Percentiles rank a stretch among this genome's conserved stretches.
Conservation (phyloP, 1,284 basidiomycete genomes). For the Trichosporon asahii region DNA sequence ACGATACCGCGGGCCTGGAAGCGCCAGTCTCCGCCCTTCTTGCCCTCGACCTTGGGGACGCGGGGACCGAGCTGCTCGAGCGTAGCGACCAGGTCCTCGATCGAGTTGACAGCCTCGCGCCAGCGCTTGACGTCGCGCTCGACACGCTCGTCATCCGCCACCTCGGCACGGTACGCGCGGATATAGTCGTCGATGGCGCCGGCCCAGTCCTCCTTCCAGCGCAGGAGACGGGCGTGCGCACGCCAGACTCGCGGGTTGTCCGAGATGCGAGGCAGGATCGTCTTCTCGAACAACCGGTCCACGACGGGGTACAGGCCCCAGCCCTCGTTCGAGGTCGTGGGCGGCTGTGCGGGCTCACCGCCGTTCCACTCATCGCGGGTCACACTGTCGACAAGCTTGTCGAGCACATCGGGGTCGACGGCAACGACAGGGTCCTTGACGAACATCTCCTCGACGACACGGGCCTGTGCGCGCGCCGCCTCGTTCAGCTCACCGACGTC, state of each 20-base stretch:
- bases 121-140: conserved; percentile 66
- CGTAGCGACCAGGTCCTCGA: conserved; percentile 77
- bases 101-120: conserved; percentile 69
- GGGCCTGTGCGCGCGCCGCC: conserved; percentile 74
- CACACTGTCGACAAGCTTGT: conserved; percentile 81
- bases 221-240: conserved; percentile 72
- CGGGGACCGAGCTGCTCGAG: conserved; percentile 76
- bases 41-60: conserved; percentile 53
- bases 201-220: conserved; percentile 67
- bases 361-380: conserved; percentile 57
- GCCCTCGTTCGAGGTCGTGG: conserved; percentile 61
- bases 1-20: conserved; percentile 84
- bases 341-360: conserved; percentile 41
- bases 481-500: conserved; percentile 91
- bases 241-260: conserved; percentile 70
- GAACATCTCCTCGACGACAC: conserved; percentile 73
- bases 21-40: conserved; percentile 63
- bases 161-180: conserved; percentile 72
- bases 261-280: conserved; percentile 72
- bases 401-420: conserved; percentile 80
- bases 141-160: conserved; percentile 63
- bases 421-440: conserved; percentile 60
- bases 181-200: conserved; percentile 77
- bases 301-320: conserved; percentile 65
- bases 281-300: conserved; percentile 65